Base-by-base conservation (phyloP, 2,329 filamentous ascomycete species). In the Alternaria gansuensis region DNA sequence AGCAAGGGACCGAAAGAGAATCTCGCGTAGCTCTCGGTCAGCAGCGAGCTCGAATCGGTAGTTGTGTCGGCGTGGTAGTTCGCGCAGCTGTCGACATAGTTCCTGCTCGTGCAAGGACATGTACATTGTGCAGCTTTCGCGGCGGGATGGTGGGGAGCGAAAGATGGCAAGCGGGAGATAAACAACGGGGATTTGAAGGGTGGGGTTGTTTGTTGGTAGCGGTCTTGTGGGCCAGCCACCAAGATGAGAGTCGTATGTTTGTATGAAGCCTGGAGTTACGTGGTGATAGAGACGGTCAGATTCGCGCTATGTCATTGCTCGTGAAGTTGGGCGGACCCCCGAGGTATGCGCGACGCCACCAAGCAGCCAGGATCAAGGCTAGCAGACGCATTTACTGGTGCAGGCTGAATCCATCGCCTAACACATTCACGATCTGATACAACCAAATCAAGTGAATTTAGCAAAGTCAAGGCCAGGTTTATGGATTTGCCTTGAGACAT, bases 1-100 rank as follows among this genome's bases (percentile, higher is more conserved):
- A 31, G 92, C 91, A 69, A 99, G 86, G 52, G 91, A 96, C 81
- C 88, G 90, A 80, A 98, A 99, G 54, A 99, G 89, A 57, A 87
- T 88, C 72, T 88, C 84, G 55, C 96, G 81, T 31, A 99, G 88
- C 63, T 91, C 86, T 60, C 85, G 84, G 63, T 87, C 85, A 52
- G 93, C 92, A 45, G 86, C 81, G 52, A 88, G 83, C 40, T 84
- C 88, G 79, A 93, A 99, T 62, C 90, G 89, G 79, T 92, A 91
- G 65, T 85, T 82, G 82, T 91, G 88, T 66, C 85, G 83, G 67
- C 83, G 82, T 55, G 95, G 93, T 72, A 96, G 87, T 72, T 90
- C 86, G 75, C 90, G 87, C 72, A 99, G 86, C 72, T 91, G 88
- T 77, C 90, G 87, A 77, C 91, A 93, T 79, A 98, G 90, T 82